Conservation (phyloP, 768 basidiomycete species). For the Sporobolomyces phaffii region DNA sequence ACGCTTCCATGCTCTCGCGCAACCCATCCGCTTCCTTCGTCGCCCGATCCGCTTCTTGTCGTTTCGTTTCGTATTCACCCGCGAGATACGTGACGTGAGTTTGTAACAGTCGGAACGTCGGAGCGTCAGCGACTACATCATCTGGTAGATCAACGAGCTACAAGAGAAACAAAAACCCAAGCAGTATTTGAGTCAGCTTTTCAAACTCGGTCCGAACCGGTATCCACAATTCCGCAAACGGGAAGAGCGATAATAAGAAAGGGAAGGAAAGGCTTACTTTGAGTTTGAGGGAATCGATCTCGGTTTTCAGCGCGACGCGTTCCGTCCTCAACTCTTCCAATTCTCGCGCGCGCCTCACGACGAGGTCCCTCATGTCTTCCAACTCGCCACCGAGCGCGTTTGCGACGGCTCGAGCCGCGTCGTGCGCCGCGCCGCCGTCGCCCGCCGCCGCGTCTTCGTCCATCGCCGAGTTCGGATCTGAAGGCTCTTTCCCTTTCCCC, state of each 20-base stretch:
- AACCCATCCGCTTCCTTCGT: slow-evolving; percentile 42
- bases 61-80: slow-evolving; percentile 50
- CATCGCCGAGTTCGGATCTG: too few relatives aligned
- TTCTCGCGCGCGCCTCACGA: slow-evolving; percentile 43
- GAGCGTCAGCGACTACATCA: slow-evolving; percentile 52
- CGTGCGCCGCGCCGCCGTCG: not conserved
- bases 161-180: not conserved
- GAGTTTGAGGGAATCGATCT: slow-evolving; percentile 51
- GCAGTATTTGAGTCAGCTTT: too few relatives aligned
- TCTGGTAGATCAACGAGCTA: slow-evolving; percentile 46
- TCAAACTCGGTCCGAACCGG: too few relatives aligned
- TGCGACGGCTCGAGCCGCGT: not conserved
- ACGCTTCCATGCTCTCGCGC: slow-evolving; percentile 37
- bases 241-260: too few relatives aligned
- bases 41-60: slow-evolving; percentile 46
- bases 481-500: slow-evolving; percentile 13
- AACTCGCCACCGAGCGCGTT: slow-evolving; percentile 11
- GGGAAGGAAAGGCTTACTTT: slow-evolving; percentile 47
- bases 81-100: slow-evolving; percentile 56
- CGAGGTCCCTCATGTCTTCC: slow-evolving; percentile 26
- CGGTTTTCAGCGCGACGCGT: slow-evolving; percentile 49
- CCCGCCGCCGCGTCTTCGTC: not conserved
- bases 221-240: too few relatives aligned
- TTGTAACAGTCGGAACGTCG: slow-evolving; percentile 57
- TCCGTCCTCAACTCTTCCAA: slow-evolving; percentile 53